These are phyloP conservation scores for Coelastrella sp. DNA, from an alignment of 139 green algal genomes.

Conservation along the genomic window DNA sequence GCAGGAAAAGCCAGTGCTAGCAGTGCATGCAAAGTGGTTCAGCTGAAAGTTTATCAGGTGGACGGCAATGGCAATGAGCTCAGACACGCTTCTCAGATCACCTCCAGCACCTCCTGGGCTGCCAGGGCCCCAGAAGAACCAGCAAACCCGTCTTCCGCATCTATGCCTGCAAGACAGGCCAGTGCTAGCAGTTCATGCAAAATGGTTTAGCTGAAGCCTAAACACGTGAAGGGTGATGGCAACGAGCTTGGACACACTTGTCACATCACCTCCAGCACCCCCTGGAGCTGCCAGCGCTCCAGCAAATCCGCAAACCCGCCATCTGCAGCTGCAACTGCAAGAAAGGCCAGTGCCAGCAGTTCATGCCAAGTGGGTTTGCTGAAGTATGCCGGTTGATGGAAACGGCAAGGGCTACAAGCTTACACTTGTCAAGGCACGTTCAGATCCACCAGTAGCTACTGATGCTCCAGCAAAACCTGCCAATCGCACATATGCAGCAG, in stretches of 20 bases:
- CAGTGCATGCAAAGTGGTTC: too few relatives aligned
- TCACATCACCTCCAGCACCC: constrained; percentile 59
- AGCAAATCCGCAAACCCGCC: background rate
- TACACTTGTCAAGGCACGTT: background rate
- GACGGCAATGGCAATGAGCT: constrained; percentile 88
- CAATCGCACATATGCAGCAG: background rate
- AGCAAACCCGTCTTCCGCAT: background rate
- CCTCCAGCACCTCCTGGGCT: constrained; percentile 1
- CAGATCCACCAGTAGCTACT: background rate
- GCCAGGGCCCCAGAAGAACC: background rate
- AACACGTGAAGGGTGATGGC: too few relatives aligned
- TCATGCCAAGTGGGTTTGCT: background rate
- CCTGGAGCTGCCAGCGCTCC: background rate
- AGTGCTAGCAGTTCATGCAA: too few relatives aligned
- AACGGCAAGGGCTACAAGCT: background rate
- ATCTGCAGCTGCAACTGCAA: background rate
- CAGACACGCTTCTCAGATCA: constrained; percentile 73
- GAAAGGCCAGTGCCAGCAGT: too few relatives aligned
- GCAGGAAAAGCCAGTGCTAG: background rate
- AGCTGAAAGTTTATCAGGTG: constrained; percentile 67
- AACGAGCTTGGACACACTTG: background rate
- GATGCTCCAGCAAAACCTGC: background rate
- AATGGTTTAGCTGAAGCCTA: too few relatives aligned
- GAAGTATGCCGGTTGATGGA: too few relatives aligned
- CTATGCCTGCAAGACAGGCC: too few relatives aligned